A percentile compares a stretch with the other conserved stretches of the same genome.
phyloP scores from a whole-genome alignment of 2,329 filamentous ascomycete genomes.

The Orbilia javanica region DNA sequence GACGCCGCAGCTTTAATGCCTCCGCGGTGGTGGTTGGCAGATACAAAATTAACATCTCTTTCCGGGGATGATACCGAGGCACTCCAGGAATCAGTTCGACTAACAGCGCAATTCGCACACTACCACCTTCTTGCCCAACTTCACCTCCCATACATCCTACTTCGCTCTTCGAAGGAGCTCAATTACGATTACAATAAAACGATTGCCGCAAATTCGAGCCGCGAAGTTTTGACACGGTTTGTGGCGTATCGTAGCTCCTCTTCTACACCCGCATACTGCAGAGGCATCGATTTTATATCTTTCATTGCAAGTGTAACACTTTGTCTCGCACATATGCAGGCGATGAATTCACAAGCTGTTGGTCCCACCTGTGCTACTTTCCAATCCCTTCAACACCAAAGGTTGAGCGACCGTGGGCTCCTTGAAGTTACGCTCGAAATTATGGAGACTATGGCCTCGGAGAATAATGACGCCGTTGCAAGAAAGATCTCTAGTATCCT shows the following conservation, averaged over 20 bases:
- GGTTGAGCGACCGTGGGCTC: conserved; percentile 66
- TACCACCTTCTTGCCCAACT: conserved; percentile 70
- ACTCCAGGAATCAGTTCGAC: conserved; percentile 63
- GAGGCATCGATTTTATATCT: conserved; percentile 70
- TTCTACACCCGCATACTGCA: conserved; percentile 65
- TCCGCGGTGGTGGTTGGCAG: conserved; percentile 68
- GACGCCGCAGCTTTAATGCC: conserved; percentile 66
- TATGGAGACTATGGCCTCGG: conserved; percentile 61
- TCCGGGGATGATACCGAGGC: conserved; percentile 59
- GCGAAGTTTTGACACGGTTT: conserved; percentile 69
- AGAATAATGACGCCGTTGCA: conserved; percentile 62
- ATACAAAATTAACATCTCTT: conserved; percentile 55
- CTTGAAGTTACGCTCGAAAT: conserved; percentile 65
- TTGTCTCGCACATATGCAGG: conserved; percentile 67
- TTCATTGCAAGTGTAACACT: conserved; percentile 66
- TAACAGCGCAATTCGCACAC: conserved; percentile 70
- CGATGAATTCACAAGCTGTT: conserved; percentile 43
- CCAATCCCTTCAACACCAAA: conserved; percentile 66
- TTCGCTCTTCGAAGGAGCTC: conserved; percentile 61
- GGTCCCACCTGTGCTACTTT: conserved; percentile 36
- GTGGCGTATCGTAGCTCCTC: conserved; percentile 67
- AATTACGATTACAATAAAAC: conserved; percentile 69
- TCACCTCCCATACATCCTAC: conserved; percentile 71
- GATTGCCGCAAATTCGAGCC: conserved; percentile 69
- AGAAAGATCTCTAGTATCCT: conserved; percentile 64